These are phyloP conservation scores for Rhinocladiella mackenziei DNA, from an alignment of 2,329 filamentous ascomycete species.

Conservation along the genomic window DNA sequence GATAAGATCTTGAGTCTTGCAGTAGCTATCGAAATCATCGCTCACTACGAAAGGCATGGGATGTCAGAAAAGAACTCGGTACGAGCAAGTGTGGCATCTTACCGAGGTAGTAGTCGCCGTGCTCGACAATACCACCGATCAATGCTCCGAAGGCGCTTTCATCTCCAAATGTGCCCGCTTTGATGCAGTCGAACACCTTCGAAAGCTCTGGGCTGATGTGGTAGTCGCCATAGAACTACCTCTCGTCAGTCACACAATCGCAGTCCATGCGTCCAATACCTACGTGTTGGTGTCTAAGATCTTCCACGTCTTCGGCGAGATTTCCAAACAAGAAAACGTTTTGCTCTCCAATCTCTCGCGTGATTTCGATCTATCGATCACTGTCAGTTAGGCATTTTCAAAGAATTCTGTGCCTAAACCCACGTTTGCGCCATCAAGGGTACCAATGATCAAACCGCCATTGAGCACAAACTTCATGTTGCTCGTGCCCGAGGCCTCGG, in stretches of 20 bases:
- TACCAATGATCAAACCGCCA: conserved; percentile 94
- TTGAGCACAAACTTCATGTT: conserved; percentile 99
- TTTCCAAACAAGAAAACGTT: conserved; percentile 99
- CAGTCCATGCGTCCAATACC: no score
- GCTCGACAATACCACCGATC: conserved; percentile 78
- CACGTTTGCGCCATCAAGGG: conserved; percentile 86
- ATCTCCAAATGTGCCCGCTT: conserved; percentile 75
- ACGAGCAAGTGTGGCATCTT: background rate
- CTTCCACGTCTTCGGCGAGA: conserved; percentile 91
- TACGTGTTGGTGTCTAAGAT: conserved; percentile 78
- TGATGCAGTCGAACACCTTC: conserved; percentile 80
- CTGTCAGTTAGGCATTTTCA: background rate
- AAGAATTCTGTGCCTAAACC: conserved; percentile 1
- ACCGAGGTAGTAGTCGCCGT: conserved; percentile 88
- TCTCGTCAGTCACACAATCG: conserved; percentile 6
- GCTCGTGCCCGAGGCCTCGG: conserved; percentile 80
- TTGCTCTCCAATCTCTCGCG: conserved; percentile 89
- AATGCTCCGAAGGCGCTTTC: conserved; percentile 74
- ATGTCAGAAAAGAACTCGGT: background rate
- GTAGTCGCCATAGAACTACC: conserved; percentile 68
- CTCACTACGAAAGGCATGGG: conserved; percentile 54
- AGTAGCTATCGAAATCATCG: conserved; percentile 93
- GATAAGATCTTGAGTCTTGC: conserved; percentile 84
- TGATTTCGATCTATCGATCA: conserved; percentile 75
- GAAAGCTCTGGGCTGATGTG: conserved; percentile 70